Percentiles rank a stretch among this genome's conserved stretches.
Conservation (phyloP, 306 rosid species). For the Albizia julibrissin region DNA sequence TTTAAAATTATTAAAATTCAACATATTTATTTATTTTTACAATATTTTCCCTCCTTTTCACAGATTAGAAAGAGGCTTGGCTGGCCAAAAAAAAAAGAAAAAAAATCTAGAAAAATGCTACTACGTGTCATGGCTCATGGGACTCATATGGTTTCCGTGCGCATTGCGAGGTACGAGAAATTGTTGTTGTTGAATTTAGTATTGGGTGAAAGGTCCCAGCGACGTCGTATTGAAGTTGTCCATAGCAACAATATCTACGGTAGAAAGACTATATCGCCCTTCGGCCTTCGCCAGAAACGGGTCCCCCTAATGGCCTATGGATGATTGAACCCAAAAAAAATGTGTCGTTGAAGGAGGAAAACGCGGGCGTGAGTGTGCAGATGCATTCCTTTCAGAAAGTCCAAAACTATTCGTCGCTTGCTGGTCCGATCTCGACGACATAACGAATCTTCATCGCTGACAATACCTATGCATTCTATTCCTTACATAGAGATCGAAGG, state of each 20-base stretch:
- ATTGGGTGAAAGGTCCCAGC: neutral
- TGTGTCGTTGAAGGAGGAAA: slow-evolving; percentile 36
- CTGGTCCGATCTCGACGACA: slow-evolving; percentile 45
- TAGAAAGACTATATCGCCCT: neutral
- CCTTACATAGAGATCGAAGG: slow-evolving; percentile 16
- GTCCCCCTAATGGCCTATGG: neutral
- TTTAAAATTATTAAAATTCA: too few species aligned
- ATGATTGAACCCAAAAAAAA: slow-evolving; percentile 28
- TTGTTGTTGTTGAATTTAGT: too few species aligned
- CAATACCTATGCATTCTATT: slow-evolving; percentile 30
- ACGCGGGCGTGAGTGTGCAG: slow-evolving; percentile 32
- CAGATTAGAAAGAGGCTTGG: too few species aligned
- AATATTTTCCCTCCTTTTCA: too few species aligned
- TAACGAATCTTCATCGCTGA: slow-evolving; percentile 50
- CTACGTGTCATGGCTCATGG: neutral
- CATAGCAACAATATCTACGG: neutral
- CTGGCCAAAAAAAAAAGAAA: too few species aligned
- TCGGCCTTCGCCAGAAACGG: slow-evolving; percentile 17
- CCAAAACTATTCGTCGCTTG: slow-evolving; percentile 32
- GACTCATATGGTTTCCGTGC: neutral
- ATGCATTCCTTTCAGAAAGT: slow-evolving; percentile 29
- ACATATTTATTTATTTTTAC: too few species aligned
- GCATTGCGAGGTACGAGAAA: neutral
- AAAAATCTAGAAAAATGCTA: neutral
- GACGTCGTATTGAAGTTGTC: slow-evolving; percentile 11